phyloP scores from a whole-genome alignment of 257 asterid species.

The Euphrasia confusa region DNA sequence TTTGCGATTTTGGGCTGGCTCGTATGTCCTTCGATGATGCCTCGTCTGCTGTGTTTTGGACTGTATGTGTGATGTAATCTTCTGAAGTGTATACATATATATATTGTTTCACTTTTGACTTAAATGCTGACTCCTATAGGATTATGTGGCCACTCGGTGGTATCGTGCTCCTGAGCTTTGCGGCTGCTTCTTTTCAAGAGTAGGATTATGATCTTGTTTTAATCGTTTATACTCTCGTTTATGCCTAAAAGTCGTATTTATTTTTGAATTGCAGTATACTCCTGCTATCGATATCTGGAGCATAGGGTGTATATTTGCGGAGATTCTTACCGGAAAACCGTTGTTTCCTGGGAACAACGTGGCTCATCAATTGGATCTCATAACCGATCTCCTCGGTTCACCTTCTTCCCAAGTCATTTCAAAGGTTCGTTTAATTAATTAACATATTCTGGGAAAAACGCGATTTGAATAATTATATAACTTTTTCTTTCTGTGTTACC shows the following conservation, averaged over 20 bases:
- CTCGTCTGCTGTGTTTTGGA: slow-evolving; percentile 82
- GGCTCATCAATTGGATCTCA: slow-evolving; percentile 66
- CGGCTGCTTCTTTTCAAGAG: slow-evolving; percentile 73
- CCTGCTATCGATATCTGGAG: slow-evolving; percentile 83
- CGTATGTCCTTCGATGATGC: slow-evolving; percentile 65
- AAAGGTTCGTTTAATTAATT: slow-evolving; percentile 41
- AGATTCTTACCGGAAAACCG: slow-evolving; percentile 62
- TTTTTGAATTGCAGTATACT: slow-evolving; percentile 47
- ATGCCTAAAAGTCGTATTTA: slow-evolving; percentile 14
- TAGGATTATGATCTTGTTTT: slow-evolving; percentile 10
- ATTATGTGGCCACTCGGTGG: slow-evolving; percentile 85
- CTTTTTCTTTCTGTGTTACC: slow-evolving; percentile 14
- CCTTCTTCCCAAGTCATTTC: slow-evolving; percentile 62
- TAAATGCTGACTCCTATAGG: slow-evolving; percentile 40
- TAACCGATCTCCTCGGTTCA: slow-evolving; percentile 72
- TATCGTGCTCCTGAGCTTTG: slow-evolving; percentile 91
- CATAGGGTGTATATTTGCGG: slow-evolving; percentile 77
- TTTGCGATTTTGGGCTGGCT: slow-evolving; percentile 84
- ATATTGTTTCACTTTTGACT: slow-evolving; percentile 11
- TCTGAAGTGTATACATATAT: slow-evolving; percentile 1
- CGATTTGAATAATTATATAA: neutral
- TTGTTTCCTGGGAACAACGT: slow-evolving; percentile 69
- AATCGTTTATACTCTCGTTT: neutral
- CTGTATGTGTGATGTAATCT: slow-evolving; percentile 47
- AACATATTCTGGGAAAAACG: neutral